Base-by-base conservation (phyloP, 176 grass and related monocot species). In the Puccinellia tenuiflora region DNA sequence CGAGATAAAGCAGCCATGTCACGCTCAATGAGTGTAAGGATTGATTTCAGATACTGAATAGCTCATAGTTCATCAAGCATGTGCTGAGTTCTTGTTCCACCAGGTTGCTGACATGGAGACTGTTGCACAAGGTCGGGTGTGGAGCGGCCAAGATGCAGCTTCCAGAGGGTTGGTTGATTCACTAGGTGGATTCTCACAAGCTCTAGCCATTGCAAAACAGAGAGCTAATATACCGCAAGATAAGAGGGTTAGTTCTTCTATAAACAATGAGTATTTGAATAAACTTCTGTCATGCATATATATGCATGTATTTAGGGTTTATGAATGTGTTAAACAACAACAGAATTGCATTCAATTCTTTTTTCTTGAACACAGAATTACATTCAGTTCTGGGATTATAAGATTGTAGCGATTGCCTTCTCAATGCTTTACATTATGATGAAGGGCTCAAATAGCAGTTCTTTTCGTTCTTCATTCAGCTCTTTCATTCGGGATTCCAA, bases 41-140 rank as follows among this genome's bases (percentile, higher is more conserved):
- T 54, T 83, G 18, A 40, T 35, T 46, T 64, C 20, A 57, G 31
- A 78, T 77, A 56, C 73, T 79, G 24, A 82, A 53, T 17, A 68
- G 18, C 55, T 78, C 81, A 59, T 88, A 56, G 37, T 50, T 87
- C 83, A 64, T 84, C 26, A 56, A 84, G 21, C 34, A 31, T 75
- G 39, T 88, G 57, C 46, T 78, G 68, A 85, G 53, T 77, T 83
- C 35, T 79, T 88, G 64, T 79, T 45, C 81, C 62, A 87, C 82
- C 86, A 99, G 96, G 70, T 93, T 76, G 93, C 96, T 83, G 83
- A 96, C 55, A 99, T 99, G 96, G 96, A 99, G 73, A 91, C 22
- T 84, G 87, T 99, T 88, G 96, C 96, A 30, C 96, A 99, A 92
- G 96, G 96, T 79, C 88, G 93, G 53, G 96, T 99, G 26, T 99